Percentiles rank a stretch among this genome's conserved stretches.
phyloP scores from a whole-genome alignment of 2,329 filamentous ascomycete genomes.

The Aspergillus viridinutans region DNA sequence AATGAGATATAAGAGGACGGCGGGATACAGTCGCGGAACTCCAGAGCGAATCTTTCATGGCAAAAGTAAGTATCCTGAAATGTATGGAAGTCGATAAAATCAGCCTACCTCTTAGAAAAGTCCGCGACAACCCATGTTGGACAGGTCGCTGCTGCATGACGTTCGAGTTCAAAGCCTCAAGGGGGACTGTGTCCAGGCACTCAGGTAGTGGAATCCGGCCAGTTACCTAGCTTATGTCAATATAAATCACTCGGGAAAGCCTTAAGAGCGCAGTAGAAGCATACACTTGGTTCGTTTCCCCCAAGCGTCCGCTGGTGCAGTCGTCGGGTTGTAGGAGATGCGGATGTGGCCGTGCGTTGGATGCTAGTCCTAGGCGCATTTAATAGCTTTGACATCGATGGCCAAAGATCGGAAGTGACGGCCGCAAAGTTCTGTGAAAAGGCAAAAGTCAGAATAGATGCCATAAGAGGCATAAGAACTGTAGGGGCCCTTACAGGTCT shows the following conservation, averaged over 20 bases:
- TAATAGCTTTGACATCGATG: constrained; percentile 39
- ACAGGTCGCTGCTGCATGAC: constrained; percentile 14
- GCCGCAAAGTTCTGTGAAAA: constrained; percentile 41
- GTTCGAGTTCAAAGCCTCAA: constrained; percentile 21
- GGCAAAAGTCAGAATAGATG: constrained; percentile 10
- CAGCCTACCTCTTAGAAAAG: constrained; percentile 19
- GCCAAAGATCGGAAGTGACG: constrained; percentile 43
- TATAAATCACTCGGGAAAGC: constrained; percentile 1
- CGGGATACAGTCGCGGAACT: constrained; percentile 15
- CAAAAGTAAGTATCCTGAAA: neutral
- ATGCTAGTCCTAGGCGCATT: constrained; percentile 33
- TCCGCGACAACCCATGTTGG: constrained; percentile 14
- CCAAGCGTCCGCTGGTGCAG: constrained; percentile 9
- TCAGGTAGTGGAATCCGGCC: constrained; percentile 20
- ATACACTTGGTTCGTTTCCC: constrained; percentile 20
- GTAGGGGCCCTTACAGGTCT: constrained; percentile 40
- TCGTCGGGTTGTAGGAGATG: constrained; percentile 8
- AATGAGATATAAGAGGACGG: constrained; percentile 11
- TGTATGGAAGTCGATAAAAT: neutral
- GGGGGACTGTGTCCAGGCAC: constrained; percentile 22
- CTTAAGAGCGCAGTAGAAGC: constrained; percentile 1
- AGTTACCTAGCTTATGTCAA: constrained; percentile 11
- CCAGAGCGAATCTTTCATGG: constrained; percentile 12
- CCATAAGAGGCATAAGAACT: neutral
- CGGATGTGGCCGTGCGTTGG: constrained; percentile 19